Evolutionary conservation across 1,284 basidiomycete genomes (phyloP).

Genomic region (Mycena sp.): DNA sequence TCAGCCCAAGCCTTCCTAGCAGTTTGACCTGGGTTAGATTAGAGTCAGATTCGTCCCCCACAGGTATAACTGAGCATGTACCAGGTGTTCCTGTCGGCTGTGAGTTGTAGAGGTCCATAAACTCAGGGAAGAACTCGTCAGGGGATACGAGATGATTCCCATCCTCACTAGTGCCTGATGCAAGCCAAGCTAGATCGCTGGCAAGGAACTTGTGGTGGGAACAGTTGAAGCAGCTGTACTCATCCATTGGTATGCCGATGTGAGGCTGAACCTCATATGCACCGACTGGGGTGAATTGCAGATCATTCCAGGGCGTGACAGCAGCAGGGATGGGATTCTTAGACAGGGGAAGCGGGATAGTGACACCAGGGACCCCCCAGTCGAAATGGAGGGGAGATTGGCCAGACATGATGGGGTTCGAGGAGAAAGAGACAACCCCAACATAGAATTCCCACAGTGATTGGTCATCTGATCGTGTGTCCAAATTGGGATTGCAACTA

Average conservation of each 20-base stretch:
- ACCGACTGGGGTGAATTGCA: not conserved
- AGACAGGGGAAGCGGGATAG: not conserved
- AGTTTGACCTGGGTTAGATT: too few relatives aligned
- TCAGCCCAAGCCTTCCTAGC: too few relatives aligned
- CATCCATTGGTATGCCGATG: not conserved
- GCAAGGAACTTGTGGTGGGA: not conserved
- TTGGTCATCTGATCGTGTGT: slow-evolving; percentile 19
- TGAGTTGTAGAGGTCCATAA: not conserved
- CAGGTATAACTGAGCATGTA: too few relatives aligned
- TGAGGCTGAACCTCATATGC: not conserved
- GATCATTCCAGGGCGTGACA: not conserved
- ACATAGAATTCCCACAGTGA: slow-evolving; percentile 18
- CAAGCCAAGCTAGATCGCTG: not conserved
- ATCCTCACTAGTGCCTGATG: not conserved
- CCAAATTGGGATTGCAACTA: not conserved
- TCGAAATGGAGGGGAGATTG: not conserved
- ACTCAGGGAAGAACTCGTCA: not conserved
- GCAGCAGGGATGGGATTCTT: not conserved
- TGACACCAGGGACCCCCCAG: not conserved
- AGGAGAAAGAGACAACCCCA: slow-evolving; percentile 19
- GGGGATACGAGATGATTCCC: not conserved
- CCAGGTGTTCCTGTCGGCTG: not conserved
- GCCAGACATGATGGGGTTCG: slow-evolving; percentile 26
- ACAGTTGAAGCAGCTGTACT: not conserved
- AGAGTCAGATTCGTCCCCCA: too few relatives aligned